Conservation (phyloP, 164 flowering plant genomes). For the Chloranthus sessilifolius region DNA sequence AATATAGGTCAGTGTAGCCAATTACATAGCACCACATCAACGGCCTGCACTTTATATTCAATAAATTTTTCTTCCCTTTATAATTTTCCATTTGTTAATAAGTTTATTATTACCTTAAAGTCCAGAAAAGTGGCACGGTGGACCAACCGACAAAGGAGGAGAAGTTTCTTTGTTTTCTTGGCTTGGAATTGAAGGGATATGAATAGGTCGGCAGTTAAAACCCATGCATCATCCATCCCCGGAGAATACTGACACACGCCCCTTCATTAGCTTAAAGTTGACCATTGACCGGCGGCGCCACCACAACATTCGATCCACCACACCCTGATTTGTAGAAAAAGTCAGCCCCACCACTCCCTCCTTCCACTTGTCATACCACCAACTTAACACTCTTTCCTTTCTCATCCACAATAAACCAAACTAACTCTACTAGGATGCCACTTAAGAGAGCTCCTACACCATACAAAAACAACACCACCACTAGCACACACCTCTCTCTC, state of each 20-base stretch:
- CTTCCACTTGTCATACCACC: constrained; percentile 57
- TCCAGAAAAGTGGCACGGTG: no score
- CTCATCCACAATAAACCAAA: constrained; percentile 25
- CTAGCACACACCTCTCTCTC: constrained; percentile 2
- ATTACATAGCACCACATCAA: no score
- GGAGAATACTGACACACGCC: constrained; percentile 13
- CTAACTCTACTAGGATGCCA: constrained; percentile 42
- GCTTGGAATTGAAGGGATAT: constrained; percentile 70
- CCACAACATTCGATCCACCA: no score
- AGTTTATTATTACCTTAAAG: no score
- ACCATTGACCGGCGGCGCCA: constrained; percentile 25
- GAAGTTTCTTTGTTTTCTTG: constrained; percentile 33
- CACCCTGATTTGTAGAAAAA: constrained; percentile 33
- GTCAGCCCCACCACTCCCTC: constrained; percentile 31
- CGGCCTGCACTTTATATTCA: no score
- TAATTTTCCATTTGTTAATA: no score
- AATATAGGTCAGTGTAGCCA: no score
- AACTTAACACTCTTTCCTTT: constrained; percentile 16
- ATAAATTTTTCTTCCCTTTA: no score
- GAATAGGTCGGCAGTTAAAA: constrained; percentile 44
- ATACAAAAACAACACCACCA: constrained; percentile 22
- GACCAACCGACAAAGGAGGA: constrained; percentile 14
- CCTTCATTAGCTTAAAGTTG: constrained; percentile 6
- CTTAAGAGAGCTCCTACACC: constrained; percentile 31
- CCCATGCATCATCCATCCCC: constrained; percentile 15